Evolutionary conservation across 176 grass and related monocot species (phyloP).

Genomic region (Carex pumila): DNA sequence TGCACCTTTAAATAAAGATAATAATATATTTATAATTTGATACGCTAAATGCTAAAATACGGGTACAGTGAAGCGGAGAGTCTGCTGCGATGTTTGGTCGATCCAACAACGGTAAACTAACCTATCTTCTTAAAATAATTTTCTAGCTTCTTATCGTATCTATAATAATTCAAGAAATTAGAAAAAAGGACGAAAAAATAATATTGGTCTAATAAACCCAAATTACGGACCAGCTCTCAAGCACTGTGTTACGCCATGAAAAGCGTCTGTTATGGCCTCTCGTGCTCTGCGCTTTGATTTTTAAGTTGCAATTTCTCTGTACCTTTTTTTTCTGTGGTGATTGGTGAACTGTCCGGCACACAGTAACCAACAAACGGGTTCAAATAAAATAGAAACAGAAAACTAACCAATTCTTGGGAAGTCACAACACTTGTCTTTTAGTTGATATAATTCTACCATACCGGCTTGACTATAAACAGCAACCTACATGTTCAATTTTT

Average conservation of each 20-base stretch:
- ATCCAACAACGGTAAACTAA: slow-evolving; percentile 4
- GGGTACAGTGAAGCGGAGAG: neutral
- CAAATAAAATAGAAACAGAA: slow-evolving; percentile 18
- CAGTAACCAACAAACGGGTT: neutral
- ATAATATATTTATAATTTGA: neutral
- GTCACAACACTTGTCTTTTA: neutral
- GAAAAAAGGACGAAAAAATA: neutral
- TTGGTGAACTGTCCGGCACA: slow-evolving; percentile 6
- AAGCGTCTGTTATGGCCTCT: slow-evolving; percentile 44
- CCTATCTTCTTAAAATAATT: neutral
- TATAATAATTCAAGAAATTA: neutral
- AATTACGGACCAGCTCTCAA: slow-evolving; percentile 19
- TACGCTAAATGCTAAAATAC: neutral
- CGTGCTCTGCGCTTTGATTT: slow-evolving; percentile 36
- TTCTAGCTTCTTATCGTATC: neutral
- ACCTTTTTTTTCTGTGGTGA: neutral
- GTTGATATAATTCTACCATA: neutral
- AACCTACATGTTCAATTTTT: neutral
- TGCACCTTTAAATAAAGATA: neutral
- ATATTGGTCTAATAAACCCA: neutral
- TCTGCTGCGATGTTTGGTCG: neutral
- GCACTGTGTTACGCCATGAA: slow-evolving; percentile 38
- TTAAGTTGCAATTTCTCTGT: neutral
- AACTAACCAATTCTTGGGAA: neutral
- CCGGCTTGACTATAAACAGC: slow-evolving; percentile 7